These are phyloP conservation scores for Hypoxylon sp. DNA, from an alignment of 2,329 filamentous ascomycete species.

Conservation along the genomic window DNA sequence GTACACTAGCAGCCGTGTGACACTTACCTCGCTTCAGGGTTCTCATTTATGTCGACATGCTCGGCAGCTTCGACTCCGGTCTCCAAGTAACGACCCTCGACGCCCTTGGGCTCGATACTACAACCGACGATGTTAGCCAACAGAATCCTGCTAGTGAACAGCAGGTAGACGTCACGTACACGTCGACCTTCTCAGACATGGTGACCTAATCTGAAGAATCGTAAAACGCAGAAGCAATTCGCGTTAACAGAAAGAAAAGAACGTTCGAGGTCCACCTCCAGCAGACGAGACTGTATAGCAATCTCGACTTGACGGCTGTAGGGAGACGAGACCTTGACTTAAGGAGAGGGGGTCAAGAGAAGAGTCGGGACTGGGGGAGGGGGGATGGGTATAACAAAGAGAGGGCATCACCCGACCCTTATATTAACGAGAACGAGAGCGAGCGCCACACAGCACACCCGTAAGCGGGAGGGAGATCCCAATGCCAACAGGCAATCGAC, in stretches of 20 bases:
- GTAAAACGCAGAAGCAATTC: background rate
- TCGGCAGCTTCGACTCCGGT: slow-evolving; percentile 41
- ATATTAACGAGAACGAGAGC: slow-evolving; percentile 22
- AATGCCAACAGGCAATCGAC: slow-evolving; percentile 24
- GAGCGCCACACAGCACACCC: slow-evolving; percentile 19
- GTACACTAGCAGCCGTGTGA: background rate
- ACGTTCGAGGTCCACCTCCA: slow-evolving; percentile 12
- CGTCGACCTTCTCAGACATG: slow-evolving; percentile 27
- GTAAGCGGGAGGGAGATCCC: slow-evolving; percentile 26
- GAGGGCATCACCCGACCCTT: slow-evolving; percentile 21
- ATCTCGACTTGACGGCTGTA: slow-evolving; percentile 11
- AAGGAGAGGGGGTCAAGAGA: slow-evolving; percentile 8
- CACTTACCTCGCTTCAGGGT: slow-evolving; percentile 55
- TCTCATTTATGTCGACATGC: slow-evolving; percentile 49
- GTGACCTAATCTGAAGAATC: slow-evolving; percentile 1
- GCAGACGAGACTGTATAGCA: slow-evolving; percentile 10
- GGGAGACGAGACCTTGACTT: slow-evolving; percentile 16
- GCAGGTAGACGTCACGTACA: slow-evolving; percentile 11
- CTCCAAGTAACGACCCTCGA: slow-evolving; percentile 38
- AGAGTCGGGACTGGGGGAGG: slow-evolving; percentile 7
- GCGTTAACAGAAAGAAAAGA: background rate
- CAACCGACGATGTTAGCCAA: slow-evolving; percentile 9
- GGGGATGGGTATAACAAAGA: slow-evolving; percentile 11
- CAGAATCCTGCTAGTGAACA: background rate
- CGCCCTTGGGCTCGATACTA: slow-evolving; percentile 42